phyloP scores from a whole-genome alignment of 805 yeast species.

The Candida stauntonica region DNA sequence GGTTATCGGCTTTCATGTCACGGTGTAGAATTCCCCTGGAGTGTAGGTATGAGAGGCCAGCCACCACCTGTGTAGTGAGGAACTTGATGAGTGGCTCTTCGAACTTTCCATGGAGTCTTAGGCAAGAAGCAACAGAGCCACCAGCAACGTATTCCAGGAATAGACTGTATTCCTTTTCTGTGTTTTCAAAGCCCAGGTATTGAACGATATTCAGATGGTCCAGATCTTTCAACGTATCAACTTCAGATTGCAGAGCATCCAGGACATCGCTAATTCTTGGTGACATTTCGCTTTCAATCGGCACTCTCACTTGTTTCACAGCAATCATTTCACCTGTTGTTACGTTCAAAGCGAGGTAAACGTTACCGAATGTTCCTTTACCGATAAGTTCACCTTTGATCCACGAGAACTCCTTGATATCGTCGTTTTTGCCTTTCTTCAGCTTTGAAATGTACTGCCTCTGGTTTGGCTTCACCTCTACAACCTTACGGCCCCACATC shows the following conservation, averaged over 20 bases:
- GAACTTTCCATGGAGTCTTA: conserved; percentile 79
- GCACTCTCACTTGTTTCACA: conserved; percentile 86
- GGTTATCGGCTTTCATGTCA: conserved; percentile 91
- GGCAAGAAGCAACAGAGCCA: conserved; percentile 87
- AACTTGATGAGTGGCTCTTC: conserved; percentile 72
- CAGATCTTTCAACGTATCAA: conserved; percentile 87
- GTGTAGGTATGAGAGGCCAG: conserved; percentile 86
- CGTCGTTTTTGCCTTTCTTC: conserved; percentile 55
- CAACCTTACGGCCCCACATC: conserved; percentile 94
- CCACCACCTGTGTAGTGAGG: conserved; percentile 72
- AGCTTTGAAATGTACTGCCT: conserved; percentile 58
- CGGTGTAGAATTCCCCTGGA: conserved; percentile 85
- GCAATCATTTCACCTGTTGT: conserved; percentile 99
- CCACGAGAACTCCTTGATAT: conserved; percentile 90
- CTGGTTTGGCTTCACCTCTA: conserved; percentile 79
- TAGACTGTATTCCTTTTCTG: conserved; percentile 68
- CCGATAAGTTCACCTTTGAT: conserved; percentile 96
- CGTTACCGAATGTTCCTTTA: conserved; percentile 94
- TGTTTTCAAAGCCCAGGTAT: conserved; percentile 87
- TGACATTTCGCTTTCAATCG: conserved; percentile 35
- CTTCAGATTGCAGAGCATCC: conserved; percentile 84
- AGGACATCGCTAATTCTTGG: conserved; percentile 55
- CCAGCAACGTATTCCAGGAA: conserved; percentile 97
- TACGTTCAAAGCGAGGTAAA: conserved; percentile 84
- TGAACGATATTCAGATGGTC: conserved; percentile 95